Evolutionary conservation across 164 flowering plant genomes (phyloP).

Genomic region (Dillenia suffruticosa): DNA sequence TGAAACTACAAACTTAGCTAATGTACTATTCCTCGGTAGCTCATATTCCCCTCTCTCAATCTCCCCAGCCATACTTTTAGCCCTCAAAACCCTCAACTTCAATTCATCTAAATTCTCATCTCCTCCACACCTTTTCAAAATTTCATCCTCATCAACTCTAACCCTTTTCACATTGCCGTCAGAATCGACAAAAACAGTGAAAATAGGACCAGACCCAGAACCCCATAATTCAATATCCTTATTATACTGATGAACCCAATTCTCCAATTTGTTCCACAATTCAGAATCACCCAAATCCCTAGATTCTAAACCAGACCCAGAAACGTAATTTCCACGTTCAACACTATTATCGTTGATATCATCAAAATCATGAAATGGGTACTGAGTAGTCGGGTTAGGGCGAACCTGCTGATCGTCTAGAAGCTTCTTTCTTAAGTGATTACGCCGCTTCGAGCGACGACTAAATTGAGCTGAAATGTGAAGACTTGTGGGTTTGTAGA

Average conservation of each 20-base stretch:
- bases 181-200: constrained; percentile 52
- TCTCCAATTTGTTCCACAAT: constrained; percentile 46
- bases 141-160: constrained; percentile 63
- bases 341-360: constrained; percentile 10
- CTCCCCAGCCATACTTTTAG: constrained; percentile 55
- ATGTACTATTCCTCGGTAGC: constrained; percentile 53
- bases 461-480: constrained; percentile 48
- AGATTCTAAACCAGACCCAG: constrained; percentile 1
- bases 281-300: constrained; percentile 30
- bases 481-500: constrained; percentile 11
- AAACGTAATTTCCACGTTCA: constrained; percentile 6
- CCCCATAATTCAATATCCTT: constrained; percentile 75
- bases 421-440: constrained; percentile 68
- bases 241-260: constrained; percentile 67
- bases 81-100: constrained; percentile 41
- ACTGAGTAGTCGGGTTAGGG: constrained; percentile 11
- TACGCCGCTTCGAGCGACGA: constrained; percentile 45
- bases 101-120: constrained; percentile 31
- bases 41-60: constrained; percentile 52
- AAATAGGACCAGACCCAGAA: constrained; percentile 60
- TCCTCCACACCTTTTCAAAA: constrained; percentile 39
- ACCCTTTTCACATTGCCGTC: constrained; percentile 55
- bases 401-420: constrained; percentile 47
- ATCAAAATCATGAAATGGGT: constrained; percentile 16
- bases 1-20: constrained; percentile 56